Conservation (phyloP, 192 early-diverging fungal genomes). For the Backusella morwellensis region DNA sequence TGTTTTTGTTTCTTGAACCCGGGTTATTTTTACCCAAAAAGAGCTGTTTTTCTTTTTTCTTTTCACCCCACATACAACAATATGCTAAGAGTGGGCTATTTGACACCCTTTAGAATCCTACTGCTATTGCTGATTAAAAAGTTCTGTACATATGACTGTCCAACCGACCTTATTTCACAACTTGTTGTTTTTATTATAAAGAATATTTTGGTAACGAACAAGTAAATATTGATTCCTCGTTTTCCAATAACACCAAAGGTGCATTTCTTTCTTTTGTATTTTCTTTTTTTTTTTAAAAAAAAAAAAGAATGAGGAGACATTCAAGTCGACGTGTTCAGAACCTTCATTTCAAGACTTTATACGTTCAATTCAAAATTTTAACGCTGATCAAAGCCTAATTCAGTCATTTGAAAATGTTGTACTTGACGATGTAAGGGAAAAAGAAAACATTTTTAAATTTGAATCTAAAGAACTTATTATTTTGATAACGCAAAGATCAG, state of each 20-base stretch:
- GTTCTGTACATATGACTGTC: slow-evolving; percentile 5
- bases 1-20: not conserved
- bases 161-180: slow-evolving; percentile 3
- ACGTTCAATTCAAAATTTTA: not conserved
- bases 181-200: slow-evolving; percentile 5
- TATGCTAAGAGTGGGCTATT: not conserved
- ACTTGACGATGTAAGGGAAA: not conserved
- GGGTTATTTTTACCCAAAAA: not conserved
- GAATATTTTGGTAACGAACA: not conserved
- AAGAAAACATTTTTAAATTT: not conserved
- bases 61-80: not conserved
- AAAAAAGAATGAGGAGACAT: not conserved
- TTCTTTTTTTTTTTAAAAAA: not conserved
- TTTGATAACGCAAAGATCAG: not conserved
- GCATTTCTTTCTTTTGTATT: not conserved
- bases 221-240: not conserved
- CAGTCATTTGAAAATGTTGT: not conserved
- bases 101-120: not conserved
- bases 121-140: not conserved
- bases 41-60: not conserved
- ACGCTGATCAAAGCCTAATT: not conserved
- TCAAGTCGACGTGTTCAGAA: not conserved
- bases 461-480: not conserved
- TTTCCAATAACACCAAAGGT: not conserved
- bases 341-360: not conserved